Evolutionary conservation across 768 basidiomycete genomes (phyloP).

Genomic region (Lactarius quietus): DNA sequence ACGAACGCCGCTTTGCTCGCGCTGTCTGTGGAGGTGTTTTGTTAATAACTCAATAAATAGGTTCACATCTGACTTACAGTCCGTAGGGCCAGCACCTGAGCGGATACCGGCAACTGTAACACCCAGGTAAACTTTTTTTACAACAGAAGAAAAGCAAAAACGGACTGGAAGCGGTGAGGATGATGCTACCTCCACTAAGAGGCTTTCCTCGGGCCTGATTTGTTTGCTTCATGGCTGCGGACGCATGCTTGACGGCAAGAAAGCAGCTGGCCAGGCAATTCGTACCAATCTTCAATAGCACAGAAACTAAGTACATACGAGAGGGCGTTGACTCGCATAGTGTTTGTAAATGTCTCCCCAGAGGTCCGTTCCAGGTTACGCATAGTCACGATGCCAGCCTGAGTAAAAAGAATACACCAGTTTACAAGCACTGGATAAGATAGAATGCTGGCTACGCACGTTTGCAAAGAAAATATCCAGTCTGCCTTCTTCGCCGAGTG

Average conservation of each 20-base stretch:
- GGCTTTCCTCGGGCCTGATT: conserved; percentile 68
- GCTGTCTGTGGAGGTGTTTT: conserved; percentile 55
- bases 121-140: neutral
- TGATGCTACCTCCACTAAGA: conserved; percentile 72
- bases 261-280: conserved; percentile 57
- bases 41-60: conserved; percentile 24
- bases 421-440: conserved; percentile 1
- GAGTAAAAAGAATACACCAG: neutral
- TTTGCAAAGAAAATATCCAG: conserved; percentile 97
- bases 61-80: conserved; percentile 52
- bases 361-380: conserved; percentile 50
- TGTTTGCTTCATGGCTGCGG: conserved; percentile 70
- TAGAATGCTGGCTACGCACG: conserved; percentile 41
- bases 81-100: conserved; percentile 75
- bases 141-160: conserved; percentile 9
- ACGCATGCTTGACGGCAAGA: conserved; percentile 83
- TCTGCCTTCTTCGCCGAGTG: conserved; percentile 75
- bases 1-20: conserved; percentile 91
- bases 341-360: conserved; percentile 65
- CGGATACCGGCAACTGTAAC: conserved; percentile 74
- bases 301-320: conserved; percentile 38
- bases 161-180: conserved; percentile 81
- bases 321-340: conserved; percentile 73
- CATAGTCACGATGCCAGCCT: conserved; percentile 65
- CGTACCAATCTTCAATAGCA: conserved; percentile 3